phyloP scores from a whole-genome alignment of 2,329 filamentous ascomycete genomes.

The Ophiobolus disseminans region DNA sequence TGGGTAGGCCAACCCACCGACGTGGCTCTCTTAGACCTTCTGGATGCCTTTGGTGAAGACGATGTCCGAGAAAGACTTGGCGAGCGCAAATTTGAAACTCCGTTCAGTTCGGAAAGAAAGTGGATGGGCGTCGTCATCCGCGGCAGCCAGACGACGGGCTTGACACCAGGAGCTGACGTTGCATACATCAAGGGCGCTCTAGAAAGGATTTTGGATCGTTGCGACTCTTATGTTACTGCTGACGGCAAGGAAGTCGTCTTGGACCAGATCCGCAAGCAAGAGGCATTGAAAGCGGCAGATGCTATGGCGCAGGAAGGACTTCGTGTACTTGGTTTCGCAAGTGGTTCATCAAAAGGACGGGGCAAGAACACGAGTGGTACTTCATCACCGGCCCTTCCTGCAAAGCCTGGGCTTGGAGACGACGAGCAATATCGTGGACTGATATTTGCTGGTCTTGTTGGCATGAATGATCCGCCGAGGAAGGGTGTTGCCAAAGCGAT shows the following conservation, averaged over 20 bases:
- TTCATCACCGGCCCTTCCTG: conserved; percentile 34
- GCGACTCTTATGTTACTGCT: conserved; percentile 86
- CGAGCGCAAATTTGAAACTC: conserved; percentile 81
- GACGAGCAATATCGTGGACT: conserved; percentile 84
- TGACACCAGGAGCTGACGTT: conserved; percentile 70
- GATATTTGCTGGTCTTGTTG: conserved; percentile 88
- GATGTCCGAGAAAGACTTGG: conserved; percentile 88
- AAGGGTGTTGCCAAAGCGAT: conserved; percentile 91
- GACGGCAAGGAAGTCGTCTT: conserved; percentile 87
- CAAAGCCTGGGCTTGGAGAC: conserved; percentile 50
- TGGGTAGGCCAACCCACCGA: conserved; percentile 98
- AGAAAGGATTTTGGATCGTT: conserved; percentile 83
- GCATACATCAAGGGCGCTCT: conserved; percentile 96
- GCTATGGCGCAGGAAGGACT: conserved; percentile 88
- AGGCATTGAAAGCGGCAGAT: conserved; percentile 81
- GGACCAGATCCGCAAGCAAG: conserved; percentile 75
- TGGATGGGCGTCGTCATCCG: conserved; percentile 96
- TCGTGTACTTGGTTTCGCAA: conserved; percentile 91
- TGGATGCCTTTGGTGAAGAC: conserved; percentile 90
- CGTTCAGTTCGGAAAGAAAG: conserved; percentile 96
- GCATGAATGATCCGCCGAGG: conserved; percentile 95
- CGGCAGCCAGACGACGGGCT: conserved; percentile 58
- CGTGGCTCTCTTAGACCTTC: conserved; percentile 91
- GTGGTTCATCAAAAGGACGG: conserved; percentile 65
- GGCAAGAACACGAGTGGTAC: conserved; percentile 40